Evolutionary conservation across 345 rosid genomes (phyloP).

Genomic region (Moringa oleifera): DNA sequence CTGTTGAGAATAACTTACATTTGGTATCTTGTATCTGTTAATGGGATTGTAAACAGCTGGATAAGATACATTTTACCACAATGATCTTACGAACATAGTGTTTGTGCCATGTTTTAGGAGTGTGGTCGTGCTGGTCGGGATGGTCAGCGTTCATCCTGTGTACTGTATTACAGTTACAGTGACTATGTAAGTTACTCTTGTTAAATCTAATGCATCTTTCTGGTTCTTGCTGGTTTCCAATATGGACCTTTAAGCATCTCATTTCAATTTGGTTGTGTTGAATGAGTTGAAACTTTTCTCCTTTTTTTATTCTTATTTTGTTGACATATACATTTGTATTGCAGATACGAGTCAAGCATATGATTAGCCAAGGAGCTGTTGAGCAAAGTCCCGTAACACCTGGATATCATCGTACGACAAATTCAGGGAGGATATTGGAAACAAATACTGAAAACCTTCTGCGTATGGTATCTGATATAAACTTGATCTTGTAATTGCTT

Average conservation of each 20-base stretch:
- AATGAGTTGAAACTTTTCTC: not conserved
- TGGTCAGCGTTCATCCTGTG: constrained; percentile 86
- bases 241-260: not conserved
- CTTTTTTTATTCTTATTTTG: not conserved
- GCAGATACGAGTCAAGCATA: constrained; percentile 91
- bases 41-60: too few species aligned
- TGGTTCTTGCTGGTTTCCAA: constrained; percentile 3
- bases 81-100: not conserved
- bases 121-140: constrained; percentile 99
- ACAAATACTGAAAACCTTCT: constrained; percentile 87
- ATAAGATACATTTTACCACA: not conserved
- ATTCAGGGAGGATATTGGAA: constrained; percentile 74
- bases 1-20: not conserved
- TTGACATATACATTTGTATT: constrained; percentile 16
- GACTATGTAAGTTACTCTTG: constrained; percentile 67
- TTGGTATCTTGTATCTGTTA: not conserved
- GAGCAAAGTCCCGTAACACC: constrained; percentile 71
- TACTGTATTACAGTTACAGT: constrained; percentile 87
- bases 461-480: constrained; percentile 55
- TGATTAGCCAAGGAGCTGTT: constrained; percentile 80
- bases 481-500: constrained; percentile 5
- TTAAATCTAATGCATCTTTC: constrained; percentile 10
- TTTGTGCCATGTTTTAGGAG: constrained; percentile 46
- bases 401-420: constrained; percentile 57
- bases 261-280: too few species aligned